These are phyloP conservation scores for Pythium scleroteichum DNA, from an alignment of 352 stramenopile species.

Conservation along the genomic window DNA sequence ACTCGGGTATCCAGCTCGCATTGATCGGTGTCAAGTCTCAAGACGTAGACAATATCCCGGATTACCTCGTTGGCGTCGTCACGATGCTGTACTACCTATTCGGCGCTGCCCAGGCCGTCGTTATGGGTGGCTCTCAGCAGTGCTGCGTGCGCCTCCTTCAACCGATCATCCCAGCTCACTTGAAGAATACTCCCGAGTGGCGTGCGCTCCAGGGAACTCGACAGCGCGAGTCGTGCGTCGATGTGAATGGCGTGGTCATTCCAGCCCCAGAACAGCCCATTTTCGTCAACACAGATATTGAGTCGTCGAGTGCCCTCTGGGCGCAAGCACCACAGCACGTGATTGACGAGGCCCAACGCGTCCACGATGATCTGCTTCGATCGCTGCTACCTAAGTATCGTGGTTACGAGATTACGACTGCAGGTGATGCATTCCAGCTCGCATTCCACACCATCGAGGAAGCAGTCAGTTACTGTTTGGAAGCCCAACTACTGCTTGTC, in stretches of 20 bases:
- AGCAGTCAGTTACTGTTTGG: slow-evolving; percentile 64
- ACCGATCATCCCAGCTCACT: slow-evolving; percentile 52
- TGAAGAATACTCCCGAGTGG: slow-evolving; percentile 57
- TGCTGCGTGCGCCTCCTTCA: slow-evolving; percentile 57
- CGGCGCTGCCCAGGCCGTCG: slow-evolving; percentile 54
- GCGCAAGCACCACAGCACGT: slow-evolving; percentile 46
- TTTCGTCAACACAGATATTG: slow-evolving; percentile 82
- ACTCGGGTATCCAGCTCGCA: slow-evolving; percentile 51
- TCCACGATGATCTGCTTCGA: slow-evolving; percentile 68
- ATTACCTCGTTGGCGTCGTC: slow-evolving; percentile 54
- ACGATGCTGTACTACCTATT: slow-evolving; percentile 75
- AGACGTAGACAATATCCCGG: slow-evolving; percentile 47
- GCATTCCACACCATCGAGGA: slow-evolving; percentile 67
- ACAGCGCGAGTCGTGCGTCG: slow-evolving; percentile 35
- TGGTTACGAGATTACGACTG: slow-evolving; percentile 80
- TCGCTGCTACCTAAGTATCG: slow-evolving; percentile 48
- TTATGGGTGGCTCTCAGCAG: slow-evolving; percentile 69
- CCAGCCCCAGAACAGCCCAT: slow-evolving; percentile 44
- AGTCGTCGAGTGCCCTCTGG: slow-evolving; percentile 75
- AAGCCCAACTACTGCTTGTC: slow-evolving; percentile 60
- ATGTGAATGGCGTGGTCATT: slow-evolving; percentile 28
- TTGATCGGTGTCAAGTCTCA: slow-evolving; percentile 43
- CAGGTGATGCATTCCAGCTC: slow-evolving; percentile 71
- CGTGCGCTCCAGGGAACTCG: slow-evolving; percentile 19
- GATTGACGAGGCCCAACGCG: slow-evolving; percentile 59